Evolutionary conservation across 176 grass and related monocot genomes (phyloP).

Genomic region (Cenchrus fungigraminus): DNA sequence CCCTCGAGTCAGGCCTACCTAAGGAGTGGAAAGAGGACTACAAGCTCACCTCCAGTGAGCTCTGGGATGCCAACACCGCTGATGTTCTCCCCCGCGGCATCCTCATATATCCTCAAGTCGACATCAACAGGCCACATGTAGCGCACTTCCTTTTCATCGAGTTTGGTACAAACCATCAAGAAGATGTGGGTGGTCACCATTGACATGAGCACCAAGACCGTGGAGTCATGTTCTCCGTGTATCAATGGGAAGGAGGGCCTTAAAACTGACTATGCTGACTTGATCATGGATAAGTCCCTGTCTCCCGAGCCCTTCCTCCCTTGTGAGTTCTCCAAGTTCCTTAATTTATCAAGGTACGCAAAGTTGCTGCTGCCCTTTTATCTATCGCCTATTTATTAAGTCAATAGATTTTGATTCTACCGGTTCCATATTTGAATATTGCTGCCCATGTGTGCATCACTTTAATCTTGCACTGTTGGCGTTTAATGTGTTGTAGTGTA

Average conservation of each 20-base stretch:
- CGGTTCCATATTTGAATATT: background rate
- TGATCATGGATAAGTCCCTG: background rate
- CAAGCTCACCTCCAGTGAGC: background rate
- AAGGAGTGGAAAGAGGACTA: background rate
- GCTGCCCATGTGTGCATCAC: background rate
- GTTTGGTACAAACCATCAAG: background rate
- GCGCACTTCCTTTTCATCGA: background rate
- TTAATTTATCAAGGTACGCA: background rate
- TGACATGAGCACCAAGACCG: conserved; percentile 1
- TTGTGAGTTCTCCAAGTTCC: background rate
- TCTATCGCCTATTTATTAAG: too few species aligned
- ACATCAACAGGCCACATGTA: background rate
- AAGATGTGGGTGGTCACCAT: conserved; percentile 4
- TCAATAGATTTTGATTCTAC: background rate
- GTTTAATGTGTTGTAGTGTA: background rate
- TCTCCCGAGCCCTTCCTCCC: background rate
- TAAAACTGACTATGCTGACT: conserved; percentile 1
- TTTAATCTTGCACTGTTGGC: background rate
- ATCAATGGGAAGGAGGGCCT: background rate
- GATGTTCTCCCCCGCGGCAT: background rate
- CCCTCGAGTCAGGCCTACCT: too few species aligned
- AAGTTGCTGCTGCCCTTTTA: background rate
- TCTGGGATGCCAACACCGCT: background rate
- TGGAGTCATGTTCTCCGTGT: background rate
- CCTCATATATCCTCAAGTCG: conserved; percentile 8